Percentiles rank a stretch among this genome's conserved stretches.
Evolutionary conservation across 768 basidiomycete species (phyloP).

Genomic region (Paxillus ammoniavirescens): DNA sequence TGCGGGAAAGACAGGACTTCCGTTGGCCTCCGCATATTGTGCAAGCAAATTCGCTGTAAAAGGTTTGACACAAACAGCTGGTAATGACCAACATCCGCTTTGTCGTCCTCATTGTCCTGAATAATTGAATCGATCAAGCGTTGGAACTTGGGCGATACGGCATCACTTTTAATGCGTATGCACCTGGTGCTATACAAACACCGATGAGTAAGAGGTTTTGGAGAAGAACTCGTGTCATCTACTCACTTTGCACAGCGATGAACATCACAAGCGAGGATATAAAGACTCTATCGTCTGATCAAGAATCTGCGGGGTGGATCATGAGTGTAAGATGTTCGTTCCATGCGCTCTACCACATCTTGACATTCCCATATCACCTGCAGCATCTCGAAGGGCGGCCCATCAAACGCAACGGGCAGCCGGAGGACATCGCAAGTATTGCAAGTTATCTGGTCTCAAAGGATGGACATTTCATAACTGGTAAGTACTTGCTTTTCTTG

Average conservation of each 20-base stretch:
- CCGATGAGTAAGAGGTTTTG: constrained; percentile 25
- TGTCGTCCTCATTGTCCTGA: neutral
- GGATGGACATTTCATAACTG: too few relatives aligned
- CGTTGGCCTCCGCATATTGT: constrained; percentile 23
- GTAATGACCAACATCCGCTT: constrained; percentile 16
- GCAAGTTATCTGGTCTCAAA: too few relatives aligned
- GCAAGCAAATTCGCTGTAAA: constrained; percentile 43
- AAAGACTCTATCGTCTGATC: neutral
- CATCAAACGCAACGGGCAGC: too few relatives aligned
- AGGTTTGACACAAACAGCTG: constrained; percentile 39
- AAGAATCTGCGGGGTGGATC: too few relatives aligned
- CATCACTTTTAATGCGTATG: constrained; percentile 42
- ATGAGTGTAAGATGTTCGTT: too few relatives aligned
- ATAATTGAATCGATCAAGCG: neutral
- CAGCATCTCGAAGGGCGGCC: too few relatives aligned
- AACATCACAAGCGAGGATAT: neutral
- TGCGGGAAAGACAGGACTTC: constrained; percentile 5
- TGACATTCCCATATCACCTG: too few relatives aligned
- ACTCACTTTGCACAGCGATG: neutral
- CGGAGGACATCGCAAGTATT: too few relatives aligned
- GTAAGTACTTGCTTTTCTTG: too few relatives aligned
- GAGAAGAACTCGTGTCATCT: neutral
- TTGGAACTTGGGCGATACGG: constrained; percentile 33
- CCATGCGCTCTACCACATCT: too few relatives aligned
- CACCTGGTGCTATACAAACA: constrained; percentile 35